These are phyloP conservation scores for Glonium stellatum DNA, from an alignment of 495 filamentous ascomycete species.

Conservation along the genomic window DNA sequence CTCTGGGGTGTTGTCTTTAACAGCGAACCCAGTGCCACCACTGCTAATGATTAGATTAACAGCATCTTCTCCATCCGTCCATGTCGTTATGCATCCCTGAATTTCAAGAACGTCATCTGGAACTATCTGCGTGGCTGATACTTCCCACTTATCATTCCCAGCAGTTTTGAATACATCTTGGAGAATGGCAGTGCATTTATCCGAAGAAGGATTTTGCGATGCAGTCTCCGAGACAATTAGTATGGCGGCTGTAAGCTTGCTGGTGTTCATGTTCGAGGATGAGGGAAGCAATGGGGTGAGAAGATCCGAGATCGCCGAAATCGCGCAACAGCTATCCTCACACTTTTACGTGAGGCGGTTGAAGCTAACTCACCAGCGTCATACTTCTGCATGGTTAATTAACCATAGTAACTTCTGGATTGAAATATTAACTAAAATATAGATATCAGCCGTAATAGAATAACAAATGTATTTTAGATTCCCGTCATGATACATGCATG, in stretches of 20 bases:
- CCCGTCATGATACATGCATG: slow-evolving; percentile 1
- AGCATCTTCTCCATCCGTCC: slow-evolving; percentile 56
- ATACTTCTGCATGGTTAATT: background rate
- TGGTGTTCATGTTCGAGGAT: slow-evolving; percentile 17
- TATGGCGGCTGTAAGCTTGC: slow-evolving; percentile 58
- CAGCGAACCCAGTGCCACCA: slow-evolving; percentile 89
- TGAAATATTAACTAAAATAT: background rate
- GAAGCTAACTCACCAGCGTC: too few relatives aligned
- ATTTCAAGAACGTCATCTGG: slow-evolving; percentile 69
- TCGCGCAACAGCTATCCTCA: too few relatives aligned
- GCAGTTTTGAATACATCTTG: slow-evolving; percentile 58
- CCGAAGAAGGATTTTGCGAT: slow-evolving; percentile 68
- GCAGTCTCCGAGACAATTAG: slow-evolving; percentile 94
- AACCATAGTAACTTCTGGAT: background rate
- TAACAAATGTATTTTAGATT: background rate
- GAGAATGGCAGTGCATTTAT: slow-evolving; percentile 59
- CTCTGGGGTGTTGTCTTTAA: slow-evolving; percentile 85
- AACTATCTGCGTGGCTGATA: slow-evolving; percentile 66
- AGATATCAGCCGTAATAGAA: background rate
- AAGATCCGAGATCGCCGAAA: too few relatives aligned
- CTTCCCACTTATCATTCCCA: slow-evolving; percentile 60
- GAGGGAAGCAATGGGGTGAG: background rate
- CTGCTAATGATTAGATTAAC: slow-evolving; percentile 78
- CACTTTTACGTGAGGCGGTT: too few relatives aligned
- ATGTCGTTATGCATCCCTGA: slow-evolving; percentile 59